These are phyloP conservation scores for Kluyveromyces siamensis DNA, from an alignment of 805 yeast species.

Conservation along the genomic window DNA sequence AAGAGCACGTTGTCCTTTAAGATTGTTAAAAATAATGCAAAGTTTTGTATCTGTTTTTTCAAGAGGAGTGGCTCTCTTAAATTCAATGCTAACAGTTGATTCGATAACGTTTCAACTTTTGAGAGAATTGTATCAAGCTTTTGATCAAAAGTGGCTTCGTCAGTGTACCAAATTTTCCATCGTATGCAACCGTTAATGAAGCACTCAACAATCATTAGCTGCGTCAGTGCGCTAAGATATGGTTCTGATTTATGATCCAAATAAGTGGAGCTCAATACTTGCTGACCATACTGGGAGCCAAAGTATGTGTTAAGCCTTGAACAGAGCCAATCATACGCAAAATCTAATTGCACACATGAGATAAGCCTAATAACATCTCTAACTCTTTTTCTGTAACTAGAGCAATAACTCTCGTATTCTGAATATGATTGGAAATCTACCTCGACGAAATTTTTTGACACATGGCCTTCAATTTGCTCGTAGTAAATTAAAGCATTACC, in stretches of 20 bases:
- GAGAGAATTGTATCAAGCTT: conserved; percentile 42
- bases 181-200: conserved; percentile 87
- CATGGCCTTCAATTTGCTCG: conserved; percentile 55
- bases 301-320: conserved; percentile 64
- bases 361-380: conserved; percentile 87
- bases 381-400: conserved; percentile 71
- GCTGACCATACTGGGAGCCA: conserved; percentile 56
- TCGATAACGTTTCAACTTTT: conserved; percentile 61
- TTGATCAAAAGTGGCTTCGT: conserved; percentile 37
- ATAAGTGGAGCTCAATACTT: conserved; percentile 46
- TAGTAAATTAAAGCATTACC: conserved; percentile 73
- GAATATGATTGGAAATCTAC: conserved; percentile 83
- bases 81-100: conserved; percentile 63
- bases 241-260: conserved; percentile 57
- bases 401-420: conserved; percentile 67
- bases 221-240: conserved; percentile 67
- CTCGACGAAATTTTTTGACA: conserved; percentile 59
- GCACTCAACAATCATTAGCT: conserved; percentile 79
- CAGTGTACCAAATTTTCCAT: conserved; percentile 88
- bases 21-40: conserved; percentile 89
- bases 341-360: conserved; percentile 77
- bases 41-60: conserved; percentile 80
- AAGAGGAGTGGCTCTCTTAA: conserved; percentile 72
- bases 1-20: conserved; percentile 78
- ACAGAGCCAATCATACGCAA: conserved; percentile 76